Evolutionary conservation across 2,329 filamentous ascomycete species (phyloP).

Genomic region (Xylaria hypoxylon): DNA sequence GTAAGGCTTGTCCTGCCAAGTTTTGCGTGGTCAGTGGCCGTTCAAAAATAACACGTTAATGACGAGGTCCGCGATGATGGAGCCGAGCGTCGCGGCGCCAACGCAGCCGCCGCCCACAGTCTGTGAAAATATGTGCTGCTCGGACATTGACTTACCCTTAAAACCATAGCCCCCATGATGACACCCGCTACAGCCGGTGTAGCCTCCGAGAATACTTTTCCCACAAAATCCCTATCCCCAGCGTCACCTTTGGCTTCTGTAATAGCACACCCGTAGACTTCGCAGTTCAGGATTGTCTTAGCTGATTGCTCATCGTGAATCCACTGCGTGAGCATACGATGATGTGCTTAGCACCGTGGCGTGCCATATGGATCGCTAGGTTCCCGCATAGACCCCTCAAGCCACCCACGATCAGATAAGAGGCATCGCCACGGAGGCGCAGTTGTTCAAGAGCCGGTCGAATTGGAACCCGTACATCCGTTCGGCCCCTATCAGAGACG

Average conservation of each 20-base stretch:
- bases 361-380: slow-evolving; percentile 51
- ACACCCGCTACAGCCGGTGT: slow-evolving; percentile 37
- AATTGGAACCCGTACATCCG: slow-evolving; percentile 44
- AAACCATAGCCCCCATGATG: slow-evolving; percentile 51
- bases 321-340: slow-evolving; percentile 50
- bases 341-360: slow-evolving; percentile 52
- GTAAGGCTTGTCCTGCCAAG: slow-evolving; percentile 42
- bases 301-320: slow-evolving; percentile 47
- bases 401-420: slow-evolving; percentile 55
- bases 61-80: too few species aligned
- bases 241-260: slow-evolving; percentile 39
- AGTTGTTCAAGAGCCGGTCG: slow-evolving; percentile 37
- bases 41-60: too few species aligned
- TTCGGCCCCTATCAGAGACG: slow-evolving; percentile 39
- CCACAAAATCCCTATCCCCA: slow-evolving; percentile 32
- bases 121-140: too few species aligned
- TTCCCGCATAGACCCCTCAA: slow-evolving; percentile 53
- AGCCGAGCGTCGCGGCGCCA: too few species aligned
- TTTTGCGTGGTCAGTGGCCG: too few species aligned
- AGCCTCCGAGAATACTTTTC: too few species aligned
- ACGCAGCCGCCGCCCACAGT: too few species aligned
- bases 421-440: slow-evolving; percentile 40
- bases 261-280: slow-evolving; percentile 38
- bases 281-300: slow-evolving; percentile 37
- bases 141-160: too few species aligned